A percentile compares a stretch with the other conserved stretches of the same genome.
Evolutionary conservation across 306 rosid genomes (phyloP).

Genomic region (Morella rubra): DNA sequence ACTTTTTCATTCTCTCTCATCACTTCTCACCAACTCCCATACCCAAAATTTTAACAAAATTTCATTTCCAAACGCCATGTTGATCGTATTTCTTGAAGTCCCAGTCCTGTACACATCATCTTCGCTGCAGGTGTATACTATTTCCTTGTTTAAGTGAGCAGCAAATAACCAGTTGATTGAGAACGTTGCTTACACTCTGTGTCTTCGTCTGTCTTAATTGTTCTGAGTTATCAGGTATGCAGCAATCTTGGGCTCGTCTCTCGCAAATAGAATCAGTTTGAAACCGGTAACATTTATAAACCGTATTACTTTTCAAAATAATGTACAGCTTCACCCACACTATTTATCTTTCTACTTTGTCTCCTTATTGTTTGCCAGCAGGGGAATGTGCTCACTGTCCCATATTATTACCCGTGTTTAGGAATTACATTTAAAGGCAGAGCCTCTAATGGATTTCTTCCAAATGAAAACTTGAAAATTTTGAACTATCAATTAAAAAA

Average conservation of each 20-base stretch:
- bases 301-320: not conserved
- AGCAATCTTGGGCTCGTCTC: conserved; percentile 88
- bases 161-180: not conserved
- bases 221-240: conserved; percentile 69
- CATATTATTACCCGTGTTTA: not conserved
- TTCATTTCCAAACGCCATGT: too few relatives aligned
- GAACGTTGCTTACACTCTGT: conserved; percentile 17
- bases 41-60: too few relatives aligned
- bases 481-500: not conserved
- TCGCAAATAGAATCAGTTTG: conserved; percentile 57
- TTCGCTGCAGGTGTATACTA: not conserved
- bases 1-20: too few relatives aligned
- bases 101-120: not conserved
- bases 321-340: not conserved
- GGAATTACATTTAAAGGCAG: not conserved
- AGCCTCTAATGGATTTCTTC: not conserved
- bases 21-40: too few relatives aligned
- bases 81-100: not conserved
- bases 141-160: conserved; percentile 2
- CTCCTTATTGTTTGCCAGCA: not conserved
- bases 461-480: not conserved
- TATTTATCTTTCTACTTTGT: not conserved
- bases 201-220: conserved; percentile 12
- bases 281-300: conserved; percentile 53
- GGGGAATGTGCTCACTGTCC: not conserved